Evolutionary conservation across 2,329 filamentous ascomycete species (phyloP).

Genomic region (Neofusicoccum kwambonambiense): DNA sequence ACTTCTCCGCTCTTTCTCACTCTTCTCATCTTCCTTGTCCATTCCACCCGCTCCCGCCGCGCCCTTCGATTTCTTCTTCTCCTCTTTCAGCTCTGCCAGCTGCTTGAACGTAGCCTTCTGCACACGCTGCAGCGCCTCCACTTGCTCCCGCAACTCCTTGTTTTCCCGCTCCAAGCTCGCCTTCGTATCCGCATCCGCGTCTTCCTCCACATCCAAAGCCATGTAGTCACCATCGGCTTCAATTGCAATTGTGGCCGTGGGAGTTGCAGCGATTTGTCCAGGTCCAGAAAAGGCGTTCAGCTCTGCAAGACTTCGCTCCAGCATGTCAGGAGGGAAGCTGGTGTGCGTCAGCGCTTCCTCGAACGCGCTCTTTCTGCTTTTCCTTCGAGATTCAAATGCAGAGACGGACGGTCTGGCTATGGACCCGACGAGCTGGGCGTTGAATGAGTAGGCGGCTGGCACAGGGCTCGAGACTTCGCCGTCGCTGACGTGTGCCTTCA

Average conservation of each 20-base stretch:
- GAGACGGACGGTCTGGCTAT: conserved; percentile 30
- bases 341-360: conserved; percentile 43
- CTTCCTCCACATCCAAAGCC: conserved; percentile 27
- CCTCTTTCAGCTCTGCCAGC: conserved; percentile 43
- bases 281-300: conserved; percentile 28
- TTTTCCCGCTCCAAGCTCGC: conserved; percentile 3
- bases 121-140: conserved; percentile 45
- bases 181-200: neutral
- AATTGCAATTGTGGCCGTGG: conserved; percentile 9
- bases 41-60: conserved; percentile 26
- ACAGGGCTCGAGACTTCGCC: conserved; percentile 34
- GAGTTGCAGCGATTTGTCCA: conserved; percentile 8
- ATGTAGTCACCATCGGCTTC: conserved; percentile 37
- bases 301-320: conserved; percentile 38
- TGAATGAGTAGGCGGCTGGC: conserved; percentile 63
- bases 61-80: conserved; percentile 37
- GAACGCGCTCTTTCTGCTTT: conserved; percentile 31
- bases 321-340: conserved; percentile 42
- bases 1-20: conserved; percentile 1
- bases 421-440: conserved; percentile 56
- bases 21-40: neutral
- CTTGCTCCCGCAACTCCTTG: conserved; percentile 37
- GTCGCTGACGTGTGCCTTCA: conserved; percentile 36
- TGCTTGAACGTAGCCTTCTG: conserved; percentile 48
- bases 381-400: conserved; percentile 26